A percentile compares a stretch with the other conserved stretches of the same genome.
phyloP scores from a whole-genome alignment of 139 green algal species.

The Chlorella sp. region DNA sequence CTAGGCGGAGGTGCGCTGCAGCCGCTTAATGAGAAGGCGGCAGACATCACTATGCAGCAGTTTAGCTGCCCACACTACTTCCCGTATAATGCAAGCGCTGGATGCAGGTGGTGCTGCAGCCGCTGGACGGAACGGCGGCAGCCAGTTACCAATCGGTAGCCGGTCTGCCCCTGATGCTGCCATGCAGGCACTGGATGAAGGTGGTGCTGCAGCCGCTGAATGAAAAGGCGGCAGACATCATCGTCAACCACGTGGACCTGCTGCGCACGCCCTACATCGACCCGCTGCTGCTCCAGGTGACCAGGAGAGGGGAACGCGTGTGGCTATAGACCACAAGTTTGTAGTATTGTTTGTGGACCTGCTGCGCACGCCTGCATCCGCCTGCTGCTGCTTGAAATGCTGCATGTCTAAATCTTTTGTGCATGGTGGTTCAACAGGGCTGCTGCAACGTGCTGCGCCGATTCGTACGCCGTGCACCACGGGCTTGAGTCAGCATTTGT shows the following conservation, averaged over 20 bases:
- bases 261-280: constrained; percentile 68
- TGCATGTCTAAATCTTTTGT: background rate
- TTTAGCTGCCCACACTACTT: too few relatives aligned
- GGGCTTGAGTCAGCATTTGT: too few relatives aligned
- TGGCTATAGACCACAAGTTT: too few relatives aligned
- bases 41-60: too few relatives aligned
- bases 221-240: constrained; percentile 68
- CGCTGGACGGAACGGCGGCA: constrained; percentile 75
- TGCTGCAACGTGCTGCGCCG: too few relatives aligned
- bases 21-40: constrained; percentile 85
- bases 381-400: too few relatives aligned
- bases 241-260: constrained; percentile 69
- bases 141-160: background rate
- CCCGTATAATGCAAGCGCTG: constrained; percentile 64
- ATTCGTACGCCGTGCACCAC: too few relatives aligned
- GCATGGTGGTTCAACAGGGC: too few relatives aligned
- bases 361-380: too few relatives aligned
- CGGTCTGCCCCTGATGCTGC: background rate
- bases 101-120: constrained; percentile 86
- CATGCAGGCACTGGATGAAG: constrained; percentile 79
- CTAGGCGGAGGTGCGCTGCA: too few relatives aligned
- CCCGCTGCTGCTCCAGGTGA: constrained; percentile 69
- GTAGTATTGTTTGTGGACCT: background rate
- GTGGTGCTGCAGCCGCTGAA: constrained; percentile 90
- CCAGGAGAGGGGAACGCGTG: background rate